Conservation (phyloP, 805 yeast genomes). For the Danielozyma ontarioensis region DNA sequence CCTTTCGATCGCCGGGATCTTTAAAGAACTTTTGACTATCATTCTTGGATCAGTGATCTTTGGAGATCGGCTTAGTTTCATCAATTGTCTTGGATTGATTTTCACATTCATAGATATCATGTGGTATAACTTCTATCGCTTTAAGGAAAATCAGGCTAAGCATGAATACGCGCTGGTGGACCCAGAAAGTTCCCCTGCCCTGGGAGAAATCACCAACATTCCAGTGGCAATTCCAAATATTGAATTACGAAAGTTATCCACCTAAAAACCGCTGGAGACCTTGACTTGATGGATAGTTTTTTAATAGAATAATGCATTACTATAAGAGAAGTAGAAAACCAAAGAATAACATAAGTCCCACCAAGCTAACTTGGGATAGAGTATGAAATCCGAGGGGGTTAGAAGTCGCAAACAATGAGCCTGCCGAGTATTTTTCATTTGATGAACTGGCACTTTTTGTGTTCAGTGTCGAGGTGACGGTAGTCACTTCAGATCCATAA, state of each 20-base stretch:
- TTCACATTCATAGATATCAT: slow-evolving; percentile 74
- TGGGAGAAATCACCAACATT: slow-evolving; percentile 3
- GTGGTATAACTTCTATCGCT: slow-evolving; percentile 74
- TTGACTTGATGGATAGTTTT: too few relatives aligned
- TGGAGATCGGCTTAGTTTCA: slow-evolving; percentile 61
- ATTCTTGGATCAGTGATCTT: slow-evolving; percentile 62
- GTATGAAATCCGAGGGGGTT: too few relatives aligned
- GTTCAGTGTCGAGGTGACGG: slow-evolving; percentile 1
- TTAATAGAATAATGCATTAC: too few relatives aligned
- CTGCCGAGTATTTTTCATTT: too few relatives aligned
- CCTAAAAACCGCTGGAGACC: too few relatives aligned
- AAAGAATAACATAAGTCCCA: too few relatives aligned
- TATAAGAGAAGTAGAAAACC: too few relatives aligned
- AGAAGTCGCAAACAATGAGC: too few relatives aligned
- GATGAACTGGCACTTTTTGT: too few relatives aligned
- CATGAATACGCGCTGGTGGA: too few relatives aligned
- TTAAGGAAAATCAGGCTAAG: slow-evolving; percentile 15
- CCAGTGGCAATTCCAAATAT: background rate
- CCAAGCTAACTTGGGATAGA: too few relatives aligned
- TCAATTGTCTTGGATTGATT: slow-evolving; percentile 69
- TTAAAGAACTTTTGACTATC: slow-evolving; percentile 87
- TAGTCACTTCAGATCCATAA: slow-evolving; percentile 1
- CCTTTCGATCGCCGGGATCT: slow-evolving; percentile 84
- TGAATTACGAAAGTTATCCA: slow-evolving; percentile 8
- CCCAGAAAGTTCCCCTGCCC: slow-evolving; percentile 6